Evolutionary conservation across 257 asterid species (phyloP).

Genomic region (Solanum pinnatisectum): DNA sequence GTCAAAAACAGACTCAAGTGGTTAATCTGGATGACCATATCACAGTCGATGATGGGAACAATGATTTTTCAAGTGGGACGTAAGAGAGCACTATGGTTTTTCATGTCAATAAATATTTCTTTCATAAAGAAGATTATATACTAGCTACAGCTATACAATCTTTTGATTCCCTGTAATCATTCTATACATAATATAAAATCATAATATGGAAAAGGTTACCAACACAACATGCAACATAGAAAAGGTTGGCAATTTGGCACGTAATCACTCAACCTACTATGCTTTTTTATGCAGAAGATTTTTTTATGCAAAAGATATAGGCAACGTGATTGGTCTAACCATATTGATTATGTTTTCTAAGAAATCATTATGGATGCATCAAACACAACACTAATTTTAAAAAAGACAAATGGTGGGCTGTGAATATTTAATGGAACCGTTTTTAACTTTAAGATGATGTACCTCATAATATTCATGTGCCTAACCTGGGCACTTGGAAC

Average conservation of each 20-base stretch:
- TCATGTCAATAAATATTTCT: neutral
- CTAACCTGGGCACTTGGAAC: neutral
- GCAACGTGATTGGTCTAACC: neutral
- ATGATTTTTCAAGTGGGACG: neutral
- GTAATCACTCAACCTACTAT: neutral
- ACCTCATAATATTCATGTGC: neutral
- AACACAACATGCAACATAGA: constrained; percentile 1
- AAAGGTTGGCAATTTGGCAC: neutral
- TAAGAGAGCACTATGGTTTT: neutral
- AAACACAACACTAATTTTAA: neutral
- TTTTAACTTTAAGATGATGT: neutral
- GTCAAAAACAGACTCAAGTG: neutral
- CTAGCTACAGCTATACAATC: neutral
- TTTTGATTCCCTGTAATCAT: neutral
- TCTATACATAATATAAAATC: neutral
- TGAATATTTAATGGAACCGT: neutral
- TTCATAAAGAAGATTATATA: neutral
- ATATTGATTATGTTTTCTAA: neutral
- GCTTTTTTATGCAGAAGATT: neutral
- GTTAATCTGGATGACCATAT: neutral
- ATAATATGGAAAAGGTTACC: neutral
- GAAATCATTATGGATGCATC: neutral
- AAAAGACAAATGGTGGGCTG: neutral
- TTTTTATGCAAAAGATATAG: neutral
- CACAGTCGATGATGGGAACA: neutral